phyloP scores from a whole-genome alignment of 2,329 filamentous ascomycete genomes.

The Teratosphaeria gauchensis region DNA sequence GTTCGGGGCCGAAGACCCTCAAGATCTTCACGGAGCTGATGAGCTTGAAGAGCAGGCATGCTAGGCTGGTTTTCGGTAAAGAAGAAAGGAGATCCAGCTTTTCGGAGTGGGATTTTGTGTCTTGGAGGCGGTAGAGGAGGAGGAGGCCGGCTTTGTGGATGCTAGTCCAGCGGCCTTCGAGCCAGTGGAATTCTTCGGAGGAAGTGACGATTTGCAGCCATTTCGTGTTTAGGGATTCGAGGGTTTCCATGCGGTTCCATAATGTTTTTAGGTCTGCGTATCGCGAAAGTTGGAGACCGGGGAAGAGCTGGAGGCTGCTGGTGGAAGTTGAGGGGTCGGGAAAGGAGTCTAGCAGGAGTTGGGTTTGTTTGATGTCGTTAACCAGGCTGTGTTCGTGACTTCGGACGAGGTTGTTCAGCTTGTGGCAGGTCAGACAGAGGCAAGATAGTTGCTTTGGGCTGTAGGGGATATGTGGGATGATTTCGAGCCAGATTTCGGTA shows the following conservation, averaged over 20 bases:
- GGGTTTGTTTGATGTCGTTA: slow-evolving; percentile 12
- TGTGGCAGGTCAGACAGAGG: slow-evolving; percentile 18
- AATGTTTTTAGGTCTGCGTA: slow-evolving; percentile 14
- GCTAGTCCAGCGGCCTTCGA: slow-evolving; percentile 21
- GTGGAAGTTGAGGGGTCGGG: neutral
- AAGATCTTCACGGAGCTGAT: slow-evolving; percentile 22
- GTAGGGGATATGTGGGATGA: slow-evolving; percentile 23
- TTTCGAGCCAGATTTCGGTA: slow-evolving; percentile 23
- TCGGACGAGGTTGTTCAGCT: slow-evolving; percentile 18
- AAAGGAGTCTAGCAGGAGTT: slow-evolving; percentile 1
- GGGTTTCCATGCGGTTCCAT: slow-evolving; percentile 11
- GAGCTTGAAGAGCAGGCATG: slow-evolving; percentile 25
- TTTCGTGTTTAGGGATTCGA: slow-evolving; percentile 16
- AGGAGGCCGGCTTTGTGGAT: slow-evolving; percentile 24
- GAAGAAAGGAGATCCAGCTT: slow-evolving; percentile 16
- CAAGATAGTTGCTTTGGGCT: slow-evolving; percentile 11
- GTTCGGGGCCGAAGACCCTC: slow-evolving; percentile 21
- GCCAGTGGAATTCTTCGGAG: slow-evolving; percentile 18
- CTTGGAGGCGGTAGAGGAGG: slow-evolving; percentile 23
- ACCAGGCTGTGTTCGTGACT: slow-evolving; percentile 22
- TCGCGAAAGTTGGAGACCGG: slow-evolving; percentile 11
- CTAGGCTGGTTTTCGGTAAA: slow-evolving; percentile 22
- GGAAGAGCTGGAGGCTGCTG: slow-evolving; percentile 14
- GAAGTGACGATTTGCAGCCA: slow-evolving; percentile 15
- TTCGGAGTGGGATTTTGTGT: slow-evolving; percentile 6